Conservation (phyloP, 1,284 basidiomycete genomes). For the Athelia sp. region DNA sequence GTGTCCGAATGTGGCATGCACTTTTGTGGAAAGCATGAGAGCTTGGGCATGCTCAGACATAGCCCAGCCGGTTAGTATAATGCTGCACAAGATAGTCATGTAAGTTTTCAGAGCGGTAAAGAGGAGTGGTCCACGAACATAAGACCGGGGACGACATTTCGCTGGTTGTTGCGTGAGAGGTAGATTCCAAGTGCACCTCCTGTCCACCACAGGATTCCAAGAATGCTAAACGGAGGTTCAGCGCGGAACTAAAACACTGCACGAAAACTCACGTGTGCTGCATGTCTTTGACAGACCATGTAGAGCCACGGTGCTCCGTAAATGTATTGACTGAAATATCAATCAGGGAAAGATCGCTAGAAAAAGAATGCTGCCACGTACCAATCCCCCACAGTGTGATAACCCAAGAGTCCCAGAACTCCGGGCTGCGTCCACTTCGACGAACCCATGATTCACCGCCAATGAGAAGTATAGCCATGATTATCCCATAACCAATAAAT, state of each 20-base stretch:
- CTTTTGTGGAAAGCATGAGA: slow-evolving; percentile 79
- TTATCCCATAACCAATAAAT: slow-evolving; percentile 83
- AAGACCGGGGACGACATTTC: slow-evolving; percentile 78
- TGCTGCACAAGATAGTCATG: slow-evolving; percentile 38
- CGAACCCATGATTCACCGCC: slow-evolving; percentile 83
- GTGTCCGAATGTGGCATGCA: slow-evolving; percentile 80
- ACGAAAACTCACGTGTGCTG: slow-evolving; percentile 73
- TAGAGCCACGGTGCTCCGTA: slow-evolving; percentile 80
- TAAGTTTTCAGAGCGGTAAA: slow-evolving; percentile 4
- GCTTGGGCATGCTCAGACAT: slow-evolving; percentile 91
- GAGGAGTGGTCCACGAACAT: slow-evolving; percentile 50
- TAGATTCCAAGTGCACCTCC: slow-evolving; percentile 89
- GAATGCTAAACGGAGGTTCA: slow-evolving; percentile 20
- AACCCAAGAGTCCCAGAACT: slow-evolving; percentile 89
- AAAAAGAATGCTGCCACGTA: slow-evolving; percentile 28
- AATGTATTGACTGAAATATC: slow-evolving; percentile 80
- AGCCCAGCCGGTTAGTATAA: slow-evolving; percentile 90
- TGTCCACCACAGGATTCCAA: slow-evolving; percentile 67
- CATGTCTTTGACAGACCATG: slow-evolving; percentile 91
- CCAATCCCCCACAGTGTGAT: slow-evolving; percentile 75
- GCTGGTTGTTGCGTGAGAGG: slow-evolving; percentile 78
- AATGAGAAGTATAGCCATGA: slow-evolving; percentile 81
- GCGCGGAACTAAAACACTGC: slow-evolving; percentile 32
- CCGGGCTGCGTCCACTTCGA: slow-evolving; percentile 69
- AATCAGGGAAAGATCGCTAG: slow-evolving; percentile 6